Evolutionary conservation across 148 eudicot species (phyloP).

Genomic region (Diospyros lotus): DNA sequence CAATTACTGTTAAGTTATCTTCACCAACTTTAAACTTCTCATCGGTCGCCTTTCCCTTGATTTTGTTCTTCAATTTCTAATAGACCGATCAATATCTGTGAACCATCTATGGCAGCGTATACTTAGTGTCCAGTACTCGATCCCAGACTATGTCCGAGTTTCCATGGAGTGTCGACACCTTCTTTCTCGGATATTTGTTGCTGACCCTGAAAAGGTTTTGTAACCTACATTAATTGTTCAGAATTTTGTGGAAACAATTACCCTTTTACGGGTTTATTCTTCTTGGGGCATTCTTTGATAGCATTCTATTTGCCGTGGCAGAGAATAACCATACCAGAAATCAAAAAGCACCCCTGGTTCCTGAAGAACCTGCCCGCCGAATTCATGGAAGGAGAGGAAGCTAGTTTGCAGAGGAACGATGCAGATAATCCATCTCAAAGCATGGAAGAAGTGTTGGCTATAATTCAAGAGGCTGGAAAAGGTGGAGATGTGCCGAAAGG

Average conservation of each 20-base stretch:
- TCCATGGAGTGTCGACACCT: slow-evolving; percentile 69
- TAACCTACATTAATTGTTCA: background rate
- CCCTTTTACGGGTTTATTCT: background rate
- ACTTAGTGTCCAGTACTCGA: slow-evolving; percentile 62
- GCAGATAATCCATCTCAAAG: slow-evolving; percentile 29
- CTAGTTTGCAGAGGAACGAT: slow-evolving; percentile 12
- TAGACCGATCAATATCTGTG: no score
- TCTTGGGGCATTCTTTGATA: background rate
- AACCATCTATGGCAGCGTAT: slow-evolving; percentile 45
- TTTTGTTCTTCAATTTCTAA: background rate
- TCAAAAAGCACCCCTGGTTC: slow-evolving; percentile 65
- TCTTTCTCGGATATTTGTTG: slow-evolving; percentile 65
- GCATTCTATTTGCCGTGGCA: slow-evolving; percentile 11
- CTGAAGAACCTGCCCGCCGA: slow-evolving; percentile 43
- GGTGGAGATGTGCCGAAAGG: slow-evolving; percentile 14
- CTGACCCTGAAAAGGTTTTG: slow-evolving; percentile 67
- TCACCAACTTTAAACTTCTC: background rate
- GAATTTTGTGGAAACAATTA: background rate
- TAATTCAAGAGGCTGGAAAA: slow-evolving; percentile 52
- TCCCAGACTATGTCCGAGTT: slow-evolving; percentile 72
- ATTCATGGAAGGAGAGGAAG: slow-evolving; percentile 35
- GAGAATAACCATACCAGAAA: slow-evolving; percentile 76
- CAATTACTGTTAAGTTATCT: slow-evolving; percentile 39
- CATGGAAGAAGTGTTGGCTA: slow-evolving; percentile 48
- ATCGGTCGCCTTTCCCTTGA: background rate